Evolutionary conservation across 2,329 filamentous ascomycete species (phyloP).

Genomic region (Penicillium sp.): DNA sequence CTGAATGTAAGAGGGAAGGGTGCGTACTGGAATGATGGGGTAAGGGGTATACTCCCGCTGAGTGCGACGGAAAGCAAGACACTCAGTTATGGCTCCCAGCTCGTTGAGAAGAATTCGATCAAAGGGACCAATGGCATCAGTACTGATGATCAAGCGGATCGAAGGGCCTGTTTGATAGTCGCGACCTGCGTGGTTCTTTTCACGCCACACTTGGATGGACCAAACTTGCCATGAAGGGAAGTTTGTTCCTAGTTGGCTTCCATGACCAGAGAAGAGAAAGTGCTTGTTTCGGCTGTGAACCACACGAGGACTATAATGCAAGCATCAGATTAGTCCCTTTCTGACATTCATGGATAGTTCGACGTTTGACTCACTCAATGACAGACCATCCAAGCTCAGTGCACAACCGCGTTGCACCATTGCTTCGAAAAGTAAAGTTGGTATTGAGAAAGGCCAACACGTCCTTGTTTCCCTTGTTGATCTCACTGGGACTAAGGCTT

Average conservation of each 20-base stretch:
- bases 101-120: neutral
- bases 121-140: neutral
- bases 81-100: neutral
- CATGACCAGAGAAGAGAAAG: neutral
- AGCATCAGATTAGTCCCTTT: neutral
- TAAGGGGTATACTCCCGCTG: neutral
- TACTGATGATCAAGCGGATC: neutral
- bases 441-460: neutral
- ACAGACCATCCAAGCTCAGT: neutral
- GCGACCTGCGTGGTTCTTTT: neutral
- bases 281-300: neutral
- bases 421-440: neutral
- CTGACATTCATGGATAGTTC: neutral
- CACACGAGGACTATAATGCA: neutral
- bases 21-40: neutral
- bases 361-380: neutral
- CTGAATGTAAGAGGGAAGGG: neutral
- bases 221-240: neutral
- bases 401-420: neutral
- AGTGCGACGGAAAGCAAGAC: neutral
- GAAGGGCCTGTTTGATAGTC: neutral
- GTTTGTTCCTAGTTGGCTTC: neutral
- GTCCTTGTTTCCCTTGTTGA: neutral
- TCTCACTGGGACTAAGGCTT: neutral
- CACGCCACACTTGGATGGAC: neutral